phyloP scores from a whole-genome alignment of 2,329 filamentous ascomycete genomes.

The Trichoderma semiorbis region DNA sequence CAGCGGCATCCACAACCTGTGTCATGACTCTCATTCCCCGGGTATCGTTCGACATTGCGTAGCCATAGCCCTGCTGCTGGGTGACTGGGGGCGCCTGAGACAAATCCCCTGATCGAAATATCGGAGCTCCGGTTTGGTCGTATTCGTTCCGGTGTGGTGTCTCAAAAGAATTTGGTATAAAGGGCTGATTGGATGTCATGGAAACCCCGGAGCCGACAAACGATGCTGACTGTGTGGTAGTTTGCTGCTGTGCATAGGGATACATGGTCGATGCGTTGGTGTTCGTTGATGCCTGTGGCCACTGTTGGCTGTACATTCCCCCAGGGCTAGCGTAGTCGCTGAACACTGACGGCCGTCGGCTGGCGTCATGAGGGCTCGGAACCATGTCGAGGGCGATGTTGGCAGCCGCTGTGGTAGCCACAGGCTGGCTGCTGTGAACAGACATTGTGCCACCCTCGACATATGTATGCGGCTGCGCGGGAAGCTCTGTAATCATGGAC shows the following conservation, averaged over 20 bases:
- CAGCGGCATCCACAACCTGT: constrained; percentile 30
- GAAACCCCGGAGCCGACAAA: constrained; percentile 33
- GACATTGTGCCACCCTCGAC: constrained; percentile 37
- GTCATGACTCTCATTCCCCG: constrained; percentile 31
- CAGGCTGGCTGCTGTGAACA: constrained; percentile 31
- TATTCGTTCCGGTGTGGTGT: constrained; percentile 33
- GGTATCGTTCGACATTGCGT: constrained; percentile 32
- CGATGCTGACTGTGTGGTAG: constrained; percentile 29
- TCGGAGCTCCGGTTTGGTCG: constrained; percentile 29
- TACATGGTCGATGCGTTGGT: constrained; percentile 44
- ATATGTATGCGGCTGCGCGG: constrained; percentile 40
- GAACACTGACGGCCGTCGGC: constrained; percentile 45
- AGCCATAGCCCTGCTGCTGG: constrained; percentile 34
- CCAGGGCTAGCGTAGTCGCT: constrained; percentile 45
- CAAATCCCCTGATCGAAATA: constrained; percentile 35
- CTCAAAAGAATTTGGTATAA: constrained; percentile 36
- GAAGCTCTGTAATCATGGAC: constrained; percentile 42
- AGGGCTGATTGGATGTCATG: constrained; percentile 33
- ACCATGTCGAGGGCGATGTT: constrained; percentile 46
- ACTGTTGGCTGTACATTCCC: constrained; percentile 42
- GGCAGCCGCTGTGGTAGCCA: constrained; percentile 34
- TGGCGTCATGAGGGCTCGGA: constrained; percentile 43
- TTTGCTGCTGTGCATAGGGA: constrained; percentile 41
- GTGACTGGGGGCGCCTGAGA: constrained; percentile 29
- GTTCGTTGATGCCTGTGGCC: constrained; percentile 43